Evolutionary conservation across 805 yeast genomes (phyloP), one percentile per base, ranked within the genome.

Genomic region (Tetrapisispora arboricola): DNA sequence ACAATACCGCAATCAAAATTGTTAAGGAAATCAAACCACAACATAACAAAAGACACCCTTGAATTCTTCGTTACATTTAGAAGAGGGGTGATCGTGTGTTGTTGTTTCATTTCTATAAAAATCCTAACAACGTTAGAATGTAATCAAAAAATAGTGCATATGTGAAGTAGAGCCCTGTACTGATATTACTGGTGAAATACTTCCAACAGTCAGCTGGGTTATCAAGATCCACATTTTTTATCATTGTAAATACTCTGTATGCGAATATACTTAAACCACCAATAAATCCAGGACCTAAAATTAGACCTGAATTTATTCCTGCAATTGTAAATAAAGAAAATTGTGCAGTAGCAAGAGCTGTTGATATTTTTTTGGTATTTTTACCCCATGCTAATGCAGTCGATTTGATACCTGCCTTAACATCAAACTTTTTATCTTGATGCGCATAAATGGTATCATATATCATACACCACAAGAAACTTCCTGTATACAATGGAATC

Each of bases 381-480:
- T 72, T 74, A 8, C 94, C 94, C 98, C 98, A 94, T 2, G 84
- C 88, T 49, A 92, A 71, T 7, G 99, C 99, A 0, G 97, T 87
- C 2, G 95, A 84, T 60, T 87, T 87, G 50, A 92, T 82, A 17
- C 98, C 98, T 0, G 95, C 96, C 43, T 73, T 70, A 40, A 84
- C 65, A 63, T 92, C 99, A 54, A 81, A 92, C 39, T 61, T 64
- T 64, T 92, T 92, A 63, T 92, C 99, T 65, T 92, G 99, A 58
- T 92, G 99, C 1, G 98, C 99, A 60, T 92, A 92, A 30, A 92
- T 76, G 2, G 98, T 86, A 61, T 92, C 99, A 63, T 92, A 92
- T 39, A 80, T 79, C 88, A 92, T 84, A 49, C 95, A 80, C 98
- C 99, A 92, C 41, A 80, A 70, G 55, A 79, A 82, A 35, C 86